Base-by-base conservation (phyloP, 768 basidiomycete genomes). In the Russula vinacea region DNA sequence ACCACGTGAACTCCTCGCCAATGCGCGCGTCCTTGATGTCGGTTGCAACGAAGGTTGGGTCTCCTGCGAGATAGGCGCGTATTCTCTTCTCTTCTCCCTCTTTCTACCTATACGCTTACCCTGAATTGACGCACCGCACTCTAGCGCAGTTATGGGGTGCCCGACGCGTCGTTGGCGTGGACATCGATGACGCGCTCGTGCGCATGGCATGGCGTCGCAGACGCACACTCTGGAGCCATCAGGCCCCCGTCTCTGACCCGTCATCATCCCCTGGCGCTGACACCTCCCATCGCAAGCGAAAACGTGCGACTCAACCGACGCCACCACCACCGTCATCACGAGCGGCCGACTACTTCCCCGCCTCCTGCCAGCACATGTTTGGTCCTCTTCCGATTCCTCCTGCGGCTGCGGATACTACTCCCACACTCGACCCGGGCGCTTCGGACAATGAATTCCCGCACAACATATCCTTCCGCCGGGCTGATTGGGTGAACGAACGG, bases 161-260 rank as follows among this genome's bases (percentile, higher is more conserved):
- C 6, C 72, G 70, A n/a, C 81, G 80, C 64, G 88, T 94, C 10
- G 76, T 88, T 16, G 92, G 92, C 0, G 90, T 96, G 0, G 93
- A 96, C 72, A 89, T 96, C 51, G 94, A 94, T 71, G 81, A 85
- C 42, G 79, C 80, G 11, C 80, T 95, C 54, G 78, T 93, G 22
- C 79, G 85, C 37, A 80, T 78, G 4, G 93, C 93, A 8, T 92
- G 90, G 89, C 82, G 84, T 61, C 79, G 86, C 56, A 76, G 89
- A 58, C 80, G 86, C 55, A 77, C 81, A 0, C 81, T 87, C 1
- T 92, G 90, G 91, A 90, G 88, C 44, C 74, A 81, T 53, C 88
- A 89, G 65, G 77, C 73, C 10, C 84, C 84, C 0, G 59, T 67
- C 4, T 69, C 44, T 47, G 58, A 70, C 60, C 13, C 68, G 58